phyloP scores from a whole-genome alignment of 2,329 filamentous ascomycete genomes.

The Fusarium agapanthi region DNA sequence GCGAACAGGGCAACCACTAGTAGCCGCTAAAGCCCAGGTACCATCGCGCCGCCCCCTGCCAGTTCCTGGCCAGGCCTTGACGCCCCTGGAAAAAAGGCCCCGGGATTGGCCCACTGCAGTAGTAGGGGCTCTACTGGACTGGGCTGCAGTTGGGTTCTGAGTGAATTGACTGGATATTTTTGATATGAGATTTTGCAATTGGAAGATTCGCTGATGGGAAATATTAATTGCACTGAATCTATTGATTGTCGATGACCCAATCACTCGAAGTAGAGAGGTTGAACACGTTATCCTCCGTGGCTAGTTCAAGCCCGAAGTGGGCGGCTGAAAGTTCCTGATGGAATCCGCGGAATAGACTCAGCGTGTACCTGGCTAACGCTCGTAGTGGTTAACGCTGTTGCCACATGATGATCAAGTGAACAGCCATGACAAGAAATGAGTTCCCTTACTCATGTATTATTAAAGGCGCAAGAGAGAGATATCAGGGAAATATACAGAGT shows the following conservation, averaged over 20 bases:
- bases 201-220: background rate
- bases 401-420: background rate
- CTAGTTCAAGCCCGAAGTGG: conserved; percentile 11
- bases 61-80: background rate
- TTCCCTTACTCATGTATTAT: background rate
- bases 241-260: conserved; percentile 6
- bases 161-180: conserved; percentile 6
- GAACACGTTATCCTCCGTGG: background rate
- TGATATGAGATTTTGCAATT: background rate
- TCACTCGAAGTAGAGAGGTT: background rate
- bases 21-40: conserved; percentile 33
- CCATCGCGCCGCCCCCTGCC: conserved; percentile 28
- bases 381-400: conserved; percentile 15
- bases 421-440: background rate
- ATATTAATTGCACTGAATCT: background rate
- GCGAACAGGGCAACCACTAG: conserved; percentile 28
- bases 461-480: background rate
- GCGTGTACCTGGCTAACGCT: conserved; percentile 24
- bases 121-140: background rate
- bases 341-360: conserved; percentile 1
- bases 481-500: background rate
- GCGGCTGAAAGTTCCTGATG: background rate
- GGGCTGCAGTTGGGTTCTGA: background rate
- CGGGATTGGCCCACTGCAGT: conserved; percentile 7
- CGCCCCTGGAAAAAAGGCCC: conserved; percentile 13